phyloP scores from a whole-genome alignment of 2,329 filamentous ascomycete species.

The Cryphonectria radicalis region DNA sequence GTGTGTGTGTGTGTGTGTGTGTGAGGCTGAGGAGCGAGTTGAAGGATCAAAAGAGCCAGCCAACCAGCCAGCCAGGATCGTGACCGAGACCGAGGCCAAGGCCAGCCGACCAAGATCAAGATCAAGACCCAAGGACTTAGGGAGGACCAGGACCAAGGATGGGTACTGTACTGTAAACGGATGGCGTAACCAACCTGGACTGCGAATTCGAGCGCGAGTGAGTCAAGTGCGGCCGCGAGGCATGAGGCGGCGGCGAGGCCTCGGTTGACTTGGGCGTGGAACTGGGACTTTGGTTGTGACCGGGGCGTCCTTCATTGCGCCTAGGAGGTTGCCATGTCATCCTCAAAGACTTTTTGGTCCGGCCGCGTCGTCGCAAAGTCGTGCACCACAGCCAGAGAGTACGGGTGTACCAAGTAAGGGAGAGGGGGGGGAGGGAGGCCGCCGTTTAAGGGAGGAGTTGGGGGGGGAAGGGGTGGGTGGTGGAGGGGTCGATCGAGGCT shows the following conservation, averaged over 20 bases:
- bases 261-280: conserved; percentile 17
- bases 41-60: background rate
- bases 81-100: background rate
- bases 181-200: conserved; percentile 22
- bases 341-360: conserved; percentile 19
- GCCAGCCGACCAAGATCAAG: background rate
- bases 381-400: conserved; percentile 16
- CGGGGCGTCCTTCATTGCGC: conserved; percentile 28
- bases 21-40: background rate
- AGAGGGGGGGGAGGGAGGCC: background rate
- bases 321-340: conserved; percentile 30
- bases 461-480: background rate
- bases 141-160: background rate
- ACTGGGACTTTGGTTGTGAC: conserved; percentile 12
- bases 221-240: conserved; percentile 11
- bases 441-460: background rate
- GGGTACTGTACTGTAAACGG: conserved; percentile 2
- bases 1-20: too few relatives aligned
- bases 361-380: conserved; percentile 20
- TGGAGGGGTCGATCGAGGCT: background rate
- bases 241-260: conserved; percentile 15
- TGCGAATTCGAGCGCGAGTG: conserved; percentile 19
- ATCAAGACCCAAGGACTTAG: background rate
- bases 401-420: conserved; percentile 8
- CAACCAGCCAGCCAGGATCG: background rate